Evolutionary conservation across 192 early-diverging fungal species (phyloP).

Genomic region (Podila clonocystis): DNA sequence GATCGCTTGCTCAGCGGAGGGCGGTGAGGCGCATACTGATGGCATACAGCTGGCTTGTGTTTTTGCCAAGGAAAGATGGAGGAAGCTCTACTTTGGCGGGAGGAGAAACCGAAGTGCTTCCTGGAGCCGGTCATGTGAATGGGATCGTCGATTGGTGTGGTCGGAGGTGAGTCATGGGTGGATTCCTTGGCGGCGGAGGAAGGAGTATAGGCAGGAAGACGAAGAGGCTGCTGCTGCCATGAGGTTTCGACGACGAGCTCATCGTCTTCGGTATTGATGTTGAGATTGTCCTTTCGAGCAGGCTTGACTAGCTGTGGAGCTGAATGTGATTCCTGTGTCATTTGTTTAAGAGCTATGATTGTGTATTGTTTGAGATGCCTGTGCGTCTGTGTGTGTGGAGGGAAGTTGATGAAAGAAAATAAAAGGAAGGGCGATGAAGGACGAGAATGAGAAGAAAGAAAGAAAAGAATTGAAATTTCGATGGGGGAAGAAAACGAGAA

Average conservation of each 20-base stretch:
- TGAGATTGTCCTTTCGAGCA: no score
- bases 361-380: background rate
- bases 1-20: constrained; percentile 45
- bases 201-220: constrained; percentile 40
- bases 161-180: constrained; percentile 22
- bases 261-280: background rate
- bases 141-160: constrained; percentile 34
- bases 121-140: constrained; percentile 26
- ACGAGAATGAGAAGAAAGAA: background rate
- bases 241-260: constrained; percentile 37
- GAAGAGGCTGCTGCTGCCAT: constrained; percentile 41
- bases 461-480: background rate
- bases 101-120: constrained; percentile 50
- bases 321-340: background rate
- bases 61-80: constrained; percentile 52
- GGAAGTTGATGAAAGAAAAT: background rate
- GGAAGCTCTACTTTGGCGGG: constrained; percentile 27
- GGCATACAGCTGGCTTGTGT: constrained; percentile 43
- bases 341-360: background rate
- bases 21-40: constrained; percentile 49
- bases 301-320: no score
- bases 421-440: background rate
- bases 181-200: constrained; percentile 28
- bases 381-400: background rate
- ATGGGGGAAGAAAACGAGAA: background rate